phyloP scores from a whole-genome alignment of 2,329 filamentous ascomycete species.

The Alternaria brassicicola region DNA sequence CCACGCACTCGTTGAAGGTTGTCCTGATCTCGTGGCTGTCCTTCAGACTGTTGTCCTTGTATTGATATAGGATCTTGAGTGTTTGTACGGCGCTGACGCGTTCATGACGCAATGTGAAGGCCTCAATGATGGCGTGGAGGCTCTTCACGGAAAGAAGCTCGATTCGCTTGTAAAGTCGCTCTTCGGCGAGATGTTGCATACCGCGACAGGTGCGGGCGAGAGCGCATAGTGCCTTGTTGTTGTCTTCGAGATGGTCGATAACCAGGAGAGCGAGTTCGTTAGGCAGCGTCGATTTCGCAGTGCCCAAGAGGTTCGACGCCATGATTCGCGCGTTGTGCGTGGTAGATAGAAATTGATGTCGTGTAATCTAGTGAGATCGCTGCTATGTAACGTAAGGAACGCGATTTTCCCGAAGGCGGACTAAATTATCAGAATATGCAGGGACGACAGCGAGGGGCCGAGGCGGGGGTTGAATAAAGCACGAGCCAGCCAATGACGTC shows the following conservation, averaged over 20 bases:
- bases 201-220: slow-evolving; percentile 40
- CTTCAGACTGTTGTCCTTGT: slow-evolving; percentile 21
- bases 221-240: slow-evolving; percentile 29
- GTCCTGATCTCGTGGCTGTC: slow-evolving; percentile 29
- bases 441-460: slow-evolving; percentile 1
- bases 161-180: slow-evolving; percentile 42
- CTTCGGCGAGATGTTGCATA: slow-evolving; percentile 41
- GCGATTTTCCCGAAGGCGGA: slow-evolving; percentile 1
- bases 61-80: slow-evolving; percentile 43
- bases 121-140: slow-evolving; percentile 33
- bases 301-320: slow-evolving; percentile 23
- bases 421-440: slow-evolving; percentile 11
- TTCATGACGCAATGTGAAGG: slow-evolving; percentile 30
- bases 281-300: slow-evolving; percentile 25
- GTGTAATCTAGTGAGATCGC: background rate
- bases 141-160: slow-evolving; percentile 34
- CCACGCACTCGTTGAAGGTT: slow-evolving; percentile 37
- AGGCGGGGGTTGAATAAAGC: slow-evolving; percentile 2
- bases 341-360: background rate
- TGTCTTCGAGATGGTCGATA: slow-evolving; percentile 34
- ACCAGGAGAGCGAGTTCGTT: slow-evolving; percentile 40
- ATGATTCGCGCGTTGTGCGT: slow-evolving; percentile 8
- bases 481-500: slow-evolving; percentile 10
- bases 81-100: slow-evolving; percentile 40
- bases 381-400: background rate